phyloP scores from a whole-genome alignment of 768 basidiomycete species.

The Cyclocybe aegerita region DNA sequence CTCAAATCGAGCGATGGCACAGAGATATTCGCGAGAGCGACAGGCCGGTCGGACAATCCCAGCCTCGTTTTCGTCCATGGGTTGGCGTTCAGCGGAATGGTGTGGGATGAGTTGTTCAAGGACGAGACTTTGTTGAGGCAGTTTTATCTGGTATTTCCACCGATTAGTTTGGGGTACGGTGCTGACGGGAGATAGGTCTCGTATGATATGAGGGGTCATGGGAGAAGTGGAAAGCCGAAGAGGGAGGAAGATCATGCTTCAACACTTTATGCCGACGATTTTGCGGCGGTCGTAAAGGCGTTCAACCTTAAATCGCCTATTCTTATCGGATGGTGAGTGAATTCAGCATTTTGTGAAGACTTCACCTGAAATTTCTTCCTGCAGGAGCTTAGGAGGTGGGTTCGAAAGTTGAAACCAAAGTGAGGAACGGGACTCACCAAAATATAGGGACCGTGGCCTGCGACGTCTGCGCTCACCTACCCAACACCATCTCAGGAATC shows the following conservation, averaged over 20 bases:
- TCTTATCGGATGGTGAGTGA: constrained; percentile 29
- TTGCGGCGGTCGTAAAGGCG: constrained; percentile 27
- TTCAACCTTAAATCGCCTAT: constrained; percentile 27
- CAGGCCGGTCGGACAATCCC: constrained; percentile 34
- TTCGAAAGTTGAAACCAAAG: background rate
- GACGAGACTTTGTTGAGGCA: constrained; percentile 22
- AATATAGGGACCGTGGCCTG: constrained; percentile 23
- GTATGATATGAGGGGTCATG: constrained; percentile 34
- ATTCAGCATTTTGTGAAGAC: background rate
- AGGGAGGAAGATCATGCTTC: constrained; percentile 24
- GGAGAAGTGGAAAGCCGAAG: constrained; percentile 31
- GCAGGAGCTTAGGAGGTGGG: constrained; percentile 30
- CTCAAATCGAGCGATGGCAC: constrained; percentile 32
- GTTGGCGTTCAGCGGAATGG: constrained; percentile 30
- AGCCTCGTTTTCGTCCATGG: constrained; percentile 43
- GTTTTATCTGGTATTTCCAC: constrained; percentile 23
- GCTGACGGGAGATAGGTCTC: constrained; percentile 22
- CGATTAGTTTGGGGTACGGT: background rate
- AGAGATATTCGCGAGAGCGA: constrained; percentile 36
- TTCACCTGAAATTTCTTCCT: background rate
- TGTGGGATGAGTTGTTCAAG: constrained; percentile 37
- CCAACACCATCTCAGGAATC: constrained; percentile 26
- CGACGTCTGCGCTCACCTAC: constrained; percentile 26
- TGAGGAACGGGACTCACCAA: constrained; percentile 1
- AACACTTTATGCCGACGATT: constrained; percentile 30